A percentile compares a stretch with the other conserved stretches of the same genome.
Conservation (phyloP, 495 filamentous ascomycete genomes). For the Glarea lozoyensis region DNA sequence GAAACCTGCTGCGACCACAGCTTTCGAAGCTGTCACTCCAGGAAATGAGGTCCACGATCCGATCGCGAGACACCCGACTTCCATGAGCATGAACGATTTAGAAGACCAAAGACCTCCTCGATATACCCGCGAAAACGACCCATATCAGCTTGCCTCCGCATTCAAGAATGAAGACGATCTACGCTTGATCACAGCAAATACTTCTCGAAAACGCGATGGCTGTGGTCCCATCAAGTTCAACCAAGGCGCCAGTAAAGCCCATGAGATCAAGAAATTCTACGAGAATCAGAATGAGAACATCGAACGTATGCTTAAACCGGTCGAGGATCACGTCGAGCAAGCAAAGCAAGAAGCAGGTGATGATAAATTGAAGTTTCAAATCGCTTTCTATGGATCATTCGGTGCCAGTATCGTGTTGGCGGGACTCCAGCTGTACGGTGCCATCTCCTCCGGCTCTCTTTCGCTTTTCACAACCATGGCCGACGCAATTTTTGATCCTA, state of each 20-base stretch:
- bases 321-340: conserved; percentile 78
- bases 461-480: conserved; percentile 98
- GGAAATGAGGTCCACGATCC: conserved; percentile 32
- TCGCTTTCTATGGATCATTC: conserved; percentile 87
- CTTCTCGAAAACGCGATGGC: conserved; percentile 57
- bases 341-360: conserved; percentile 71
- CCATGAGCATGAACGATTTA: conserved; percentile 37
- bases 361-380: conserved; percentile 75
- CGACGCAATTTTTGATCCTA: conserved; percentile 89
- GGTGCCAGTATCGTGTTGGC: conserved; percentile 74
- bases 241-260: conserved; percentile 36
- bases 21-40: conserved; percentile 27
- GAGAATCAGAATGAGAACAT: conserved; percentile 89
- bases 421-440: conserved; percentile 79
- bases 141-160: conserved; percentile 68
- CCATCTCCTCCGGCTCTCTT: conserved; percentile 74
- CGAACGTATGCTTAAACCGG: conserved; percentile 80
- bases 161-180: conserved; percentile 77
- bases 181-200: conserved; percentile 71
- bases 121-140: conserved; percentile 59
- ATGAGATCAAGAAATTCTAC: conserved; percentile 78
- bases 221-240: conserved; percentile 34
- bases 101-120: conserved; percentile 51
- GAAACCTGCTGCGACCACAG: conserved; percentile 33
- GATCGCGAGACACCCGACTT: conserved; percentile 36